These are phyloP conservation scores for Plectosphaerella plurivora DNA, from an alignment of 2,329 filamentous ascomycete species.

Conservation along the genomic window DNA sequence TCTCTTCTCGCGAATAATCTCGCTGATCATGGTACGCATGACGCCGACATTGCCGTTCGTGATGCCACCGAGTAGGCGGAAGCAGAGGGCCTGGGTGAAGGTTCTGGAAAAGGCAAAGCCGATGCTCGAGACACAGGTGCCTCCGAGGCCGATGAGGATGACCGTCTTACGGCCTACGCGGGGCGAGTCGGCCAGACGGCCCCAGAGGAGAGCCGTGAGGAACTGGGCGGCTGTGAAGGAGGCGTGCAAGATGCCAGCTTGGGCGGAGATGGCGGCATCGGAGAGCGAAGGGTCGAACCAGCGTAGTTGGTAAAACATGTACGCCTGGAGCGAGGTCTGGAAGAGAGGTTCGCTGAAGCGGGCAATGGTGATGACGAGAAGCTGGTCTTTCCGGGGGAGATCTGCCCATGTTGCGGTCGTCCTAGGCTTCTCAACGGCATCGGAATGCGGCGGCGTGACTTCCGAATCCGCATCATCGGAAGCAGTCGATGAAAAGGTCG, in stretches of 20 bases:
- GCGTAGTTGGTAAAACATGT: conserved; percentile 85
- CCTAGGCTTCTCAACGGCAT: conserved; percentile 18
- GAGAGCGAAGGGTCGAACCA: conserved; percentile 59
- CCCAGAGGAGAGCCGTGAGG: conserved; percentile 79
- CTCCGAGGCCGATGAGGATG: conserved; percentile 69
- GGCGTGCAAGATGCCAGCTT: conserved; percentile 73
- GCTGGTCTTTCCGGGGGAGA: conserved; percentile 71
- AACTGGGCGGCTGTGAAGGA: conserved; percentile 82
- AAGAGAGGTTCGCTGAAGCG: conserved; percentile 79
- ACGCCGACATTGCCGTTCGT: conserved; percentile 46
- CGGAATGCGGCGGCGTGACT: no score
- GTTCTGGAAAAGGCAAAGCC: conserved; percentile 69
- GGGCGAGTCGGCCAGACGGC: conserved; percentile 60
- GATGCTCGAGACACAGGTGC: conserved; percentile 59
- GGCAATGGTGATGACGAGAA: conserved; percentile 72
- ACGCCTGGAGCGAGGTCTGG: conserved; percentile 69
- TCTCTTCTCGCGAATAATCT: conserved; percentile 42
- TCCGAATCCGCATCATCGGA: no score
- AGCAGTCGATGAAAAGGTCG: no score
- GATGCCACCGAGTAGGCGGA: conserved; percentile 60
- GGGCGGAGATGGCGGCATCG: conserved; percentile 64
- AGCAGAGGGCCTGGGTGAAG: conserved; percentile 61
- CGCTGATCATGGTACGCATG: conserved; percentile 62
- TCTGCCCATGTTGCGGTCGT: conserved; percentile 61
- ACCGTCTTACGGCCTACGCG: conserved; percentile 71